phyloP scores from a whole-genome alignment of 495 filamentous ascomycete species.

The Talaromyces ruber region DNA sequence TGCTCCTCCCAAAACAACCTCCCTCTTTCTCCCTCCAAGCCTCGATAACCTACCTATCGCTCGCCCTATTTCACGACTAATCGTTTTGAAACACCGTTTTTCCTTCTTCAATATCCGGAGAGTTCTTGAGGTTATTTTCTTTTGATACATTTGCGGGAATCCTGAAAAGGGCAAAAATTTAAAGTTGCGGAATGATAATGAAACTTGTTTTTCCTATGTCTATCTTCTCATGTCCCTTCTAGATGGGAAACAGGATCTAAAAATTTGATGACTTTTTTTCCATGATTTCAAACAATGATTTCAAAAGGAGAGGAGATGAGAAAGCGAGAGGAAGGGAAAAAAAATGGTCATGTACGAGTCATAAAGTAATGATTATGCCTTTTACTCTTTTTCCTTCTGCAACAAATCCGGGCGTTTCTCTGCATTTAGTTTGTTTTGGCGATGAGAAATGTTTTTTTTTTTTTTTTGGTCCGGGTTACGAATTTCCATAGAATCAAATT shows the following conservation, averaged over 20 bases:
- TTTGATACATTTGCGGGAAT: background rate
- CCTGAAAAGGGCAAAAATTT: background rate
- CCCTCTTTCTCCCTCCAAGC: background rate
- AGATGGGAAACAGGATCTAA: background rate
- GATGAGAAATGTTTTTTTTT: background rate
- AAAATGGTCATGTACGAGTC: background rate
- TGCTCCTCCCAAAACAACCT: background rate
- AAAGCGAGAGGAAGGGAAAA: background rate
- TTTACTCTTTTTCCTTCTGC: background rate
- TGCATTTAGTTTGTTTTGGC: constrained; percentile 1
- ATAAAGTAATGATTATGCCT: background rate
- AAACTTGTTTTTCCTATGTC: constrained; percentile 1
- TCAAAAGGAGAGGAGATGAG: background rate
- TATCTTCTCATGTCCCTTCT: background rate
- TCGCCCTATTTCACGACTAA: background rate
- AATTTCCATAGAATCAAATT: background rate
- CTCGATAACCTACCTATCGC: background rate
- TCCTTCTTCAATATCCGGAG: background rate
- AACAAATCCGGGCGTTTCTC: background rate
- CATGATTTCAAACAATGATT: background rate
- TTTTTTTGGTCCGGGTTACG: background rate
- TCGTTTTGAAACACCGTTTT: constrained; percentile 1
- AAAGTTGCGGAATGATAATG: constrained; percentile 4
- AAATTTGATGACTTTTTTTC: background rate
- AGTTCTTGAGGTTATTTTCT: background rate